Conservation (phyloP, 2,329 filamentous ascomycete genomes). For the Verticillium klebahnii region DNA sequence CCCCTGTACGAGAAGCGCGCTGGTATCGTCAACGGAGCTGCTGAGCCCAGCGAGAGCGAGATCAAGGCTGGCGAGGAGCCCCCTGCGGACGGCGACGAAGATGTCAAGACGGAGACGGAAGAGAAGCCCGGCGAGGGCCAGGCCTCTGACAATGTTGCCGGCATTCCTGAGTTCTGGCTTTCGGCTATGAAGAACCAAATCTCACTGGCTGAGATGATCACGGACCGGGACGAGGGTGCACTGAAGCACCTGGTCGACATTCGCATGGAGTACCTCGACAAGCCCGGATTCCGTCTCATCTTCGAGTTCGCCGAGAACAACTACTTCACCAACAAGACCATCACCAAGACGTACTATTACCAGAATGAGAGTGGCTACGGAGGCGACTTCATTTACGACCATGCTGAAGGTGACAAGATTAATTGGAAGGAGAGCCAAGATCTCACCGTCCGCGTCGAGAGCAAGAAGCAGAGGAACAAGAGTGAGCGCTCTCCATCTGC, state of each 20-base stretch:
- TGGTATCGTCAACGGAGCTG: conserved; percentile 81
- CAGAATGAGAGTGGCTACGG: conserved; percentile 98
- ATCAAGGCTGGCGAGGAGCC: conserved; percentile 81
- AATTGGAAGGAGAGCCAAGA: conserved; percentile 94
- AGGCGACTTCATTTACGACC: conserved; percentile 99
- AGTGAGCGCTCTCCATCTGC: conserved; percentile 53
- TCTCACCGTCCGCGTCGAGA: conserved; percentile 89
- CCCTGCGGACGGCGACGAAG: conserved; percentile 63
- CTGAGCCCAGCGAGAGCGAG: conserved; percentile 84
- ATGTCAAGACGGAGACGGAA: conserved; percentile 50
- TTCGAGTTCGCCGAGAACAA: conserved; percentile 96
- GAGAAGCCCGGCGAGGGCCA: conserved; percentile 49
- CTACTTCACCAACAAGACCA: conserved; percentile 94
- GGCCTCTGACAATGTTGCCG: conserved; percentile 51
- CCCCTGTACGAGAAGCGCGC: conserved; percentile 95
- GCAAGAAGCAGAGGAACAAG: conserved; percentile 99
- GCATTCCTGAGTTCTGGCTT: conserved; percentile 98
- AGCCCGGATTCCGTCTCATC: conserved; percentile 95
- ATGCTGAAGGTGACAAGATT: conserved; percentile 96
- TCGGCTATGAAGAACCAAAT: conserved; percentile 99
- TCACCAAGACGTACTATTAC: conserved; percentile 99
- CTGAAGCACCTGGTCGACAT: conserved; percentile 88
- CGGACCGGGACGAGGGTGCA: conserved; percentile 90
- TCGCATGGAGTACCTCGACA: conserved; percentile 98
- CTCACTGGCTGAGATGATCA: conserved; percentile 97